Conservation (phyloP, 2,329 filamentous ascomycete species). For the Dactylellina cionopaga region DNA sequence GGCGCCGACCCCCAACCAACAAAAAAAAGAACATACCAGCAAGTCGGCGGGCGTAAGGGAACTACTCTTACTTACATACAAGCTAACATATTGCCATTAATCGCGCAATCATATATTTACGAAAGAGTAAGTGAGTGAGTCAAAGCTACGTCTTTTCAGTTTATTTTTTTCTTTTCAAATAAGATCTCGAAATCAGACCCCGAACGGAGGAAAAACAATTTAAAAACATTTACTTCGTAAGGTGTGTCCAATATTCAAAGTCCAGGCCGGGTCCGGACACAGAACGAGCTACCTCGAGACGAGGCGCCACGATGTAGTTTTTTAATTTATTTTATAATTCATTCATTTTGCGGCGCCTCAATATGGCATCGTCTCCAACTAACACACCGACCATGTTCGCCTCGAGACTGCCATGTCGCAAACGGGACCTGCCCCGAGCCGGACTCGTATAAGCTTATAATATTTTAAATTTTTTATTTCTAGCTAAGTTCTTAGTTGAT, state of each 20-base stretch:
- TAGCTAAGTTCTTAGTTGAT: too few species aligned
- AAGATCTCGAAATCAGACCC: conserved; percentile 4
- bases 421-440: conserved; percentile 5
- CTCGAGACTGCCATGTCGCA: conserved; percentile 42
- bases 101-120: background rate
- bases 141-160: background rate
- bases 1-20: background rate
- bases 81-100: background rate
- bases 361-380: background rate
- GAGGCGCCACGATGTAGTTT: too few species aligned
- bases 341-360: conserved; percentile 16
- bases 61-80: too few species aligned
- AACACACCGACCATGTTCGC: background rate
- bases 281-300: conserved; percentile 26
- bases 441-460: background rate
- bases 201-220: background rate
- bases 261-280: too few species aligned
- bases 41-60: conserved; percentile 40
- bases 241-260: too few species aligned
- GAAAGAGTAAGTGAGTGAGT: background rate
- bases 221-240: conserved; percentile 26
- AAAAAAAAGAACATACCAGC: background rate
- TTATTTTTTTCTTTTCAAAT: conserved; percentile 7
- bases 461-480: background rate
- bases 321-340: too few species aligned